Percentiles rank a stretch among this genome's conserved stretches.
Evolutionary conservation across 768 basidiomycete species (phyloP).

Genomic region (Pluteus cervinus): DNA sequence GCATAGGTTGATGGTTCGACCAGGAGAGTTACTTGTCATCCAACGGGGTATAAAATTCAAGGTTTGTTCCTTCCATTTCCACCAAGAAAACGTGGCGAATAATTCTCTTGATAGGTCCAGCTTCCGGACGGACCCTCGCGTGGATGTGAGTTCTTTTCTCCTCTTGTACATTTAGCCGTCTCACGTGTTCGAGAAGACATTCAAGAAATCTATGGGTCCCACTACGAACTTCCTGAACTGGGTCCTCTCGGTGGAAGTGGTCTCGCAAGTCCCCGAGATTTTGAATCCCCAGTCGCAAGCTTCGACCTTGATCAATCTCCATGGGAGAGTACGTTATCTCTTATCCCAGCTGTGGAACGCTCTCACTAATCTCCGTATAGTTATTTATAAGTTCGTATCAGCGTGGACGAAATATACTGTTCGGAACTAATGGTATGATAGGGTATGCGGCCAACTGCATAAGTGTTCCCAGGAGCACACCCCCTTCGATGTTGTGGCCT

Average conservation of each 20-base stretch:
- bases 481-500: slow-evolving; percentile 69
- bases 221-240: slow-evolving; percentile 58
- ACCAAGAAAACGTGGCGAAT: background rate
- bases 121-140: slow-evolving; percentile 56
- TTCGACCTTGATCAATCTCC: slow-evolving; percentile 60
- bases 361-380: slow-evolving; percentile 15
- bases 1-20: slow-evolving; percentile 50
- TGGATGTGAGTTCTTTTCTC: slow-evolving; percentile 39
- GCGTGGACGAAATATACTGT: too few relatives aligned
- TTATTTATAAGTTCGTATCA: slow-evolving; percentile 42
- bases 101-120: slow-evolving; percentile 24
- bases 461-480: slow-evolving; percentile 54
- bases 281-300: slow-evolving; percentile 56
- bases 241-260: slow-evolving; percentile 63
- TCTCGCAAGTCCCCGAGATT: slow-evolving; percentile 61
- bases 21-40: slow-evolving; percentile 61
- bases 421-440: slow-evolving; percentile 13
- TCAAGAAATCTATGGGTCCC: slow-evolving; percentile 58
- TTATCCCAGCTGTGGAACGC: background rate
- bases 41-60: slow-evolving; percentile 66
- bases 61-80: slow-evolving; percentile 23
- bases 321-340: slow-evolving; percentile 43
- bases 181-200: slow-evolving; percentile 33
- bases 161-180: background rate
- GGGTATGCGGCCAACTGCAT: slow-evolving; percentile 50